Evolutionary conservation across 208 protist genomes (phyloP).

Genomic region (Phytomonas sp.): DNA sequence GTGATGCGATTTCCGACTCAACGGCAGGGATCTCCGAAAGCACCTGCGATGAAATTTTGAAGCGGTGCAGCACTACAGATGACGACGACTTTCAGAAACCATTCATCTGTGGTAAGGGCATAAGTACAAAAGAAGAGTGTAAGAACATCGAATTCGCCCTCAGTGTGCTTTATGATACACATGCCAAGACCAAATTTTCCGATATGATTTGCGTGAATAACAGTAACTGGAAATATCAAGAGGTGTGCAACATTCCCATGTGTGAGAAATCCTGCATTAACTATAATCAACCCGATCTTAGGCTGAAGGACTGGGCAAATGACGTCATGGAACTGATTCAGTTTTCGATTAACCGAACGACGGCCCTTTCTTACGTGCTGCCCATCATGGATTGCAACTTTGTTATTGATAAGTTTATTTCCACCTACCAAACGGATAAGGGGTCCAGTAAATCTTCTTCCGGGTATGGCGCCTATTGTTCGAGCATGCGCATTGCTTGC

Average conservation of each 20-base stretch:
- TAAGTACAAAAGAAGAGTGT: slow-evolving; percentile 21
- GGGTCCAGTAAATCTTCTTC: slow-evolving; percentile 2
- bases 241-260: slow-evolving; percentile 38
- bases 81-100: slow-evolving; percentile 9
- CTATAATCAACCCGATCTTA: slow-evolving; percentile 15
- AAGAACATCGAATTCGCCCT: slow-evolving; percentile 30
- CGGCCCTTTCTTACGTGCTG: slow-evolving; percentile 47
- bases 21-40: slow-evolving; percentile 12
- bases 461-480: slow-evolving; percentile 21
- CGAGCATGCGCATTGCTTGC: slow-evolving; percentile 25
- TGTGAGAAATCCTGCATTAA: slow-evolving; percentile 39
- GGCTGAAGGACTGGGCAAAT: slow-evolving; percentile 18
- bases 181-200: slow-evolving; percentile 35
- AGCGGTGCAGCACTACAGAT: slow-evolving; percentile 36
- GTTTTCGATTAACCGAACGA: slow-evolving; percentile 42
- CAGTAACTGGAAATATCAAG: slow-evolving; percentile 24
- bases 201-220: slow-evolving; percentile 41
- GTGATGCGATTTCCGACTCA: slow-evolving; percentile 18
- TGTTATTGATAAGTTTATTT: slow-evolving; percentile 53
- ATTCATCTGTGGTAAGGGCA: slow-evolving; percentile 38
- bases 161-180: slow-evolving; percentile 22
- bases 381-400: slow-evolving; percentile 73
- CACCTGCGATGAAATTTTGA: slow-evolving; percentile 46
- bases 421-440: slow-evolving; percentile 28
- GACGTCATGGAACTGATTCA: slow-evolving; percentile 20